Evolutionary conservation across 1,284 basidiomycete species (phyloP), one percentile per base, ranked within the genome.

Genomic region (Laetiporus sulphureus): DNA sequence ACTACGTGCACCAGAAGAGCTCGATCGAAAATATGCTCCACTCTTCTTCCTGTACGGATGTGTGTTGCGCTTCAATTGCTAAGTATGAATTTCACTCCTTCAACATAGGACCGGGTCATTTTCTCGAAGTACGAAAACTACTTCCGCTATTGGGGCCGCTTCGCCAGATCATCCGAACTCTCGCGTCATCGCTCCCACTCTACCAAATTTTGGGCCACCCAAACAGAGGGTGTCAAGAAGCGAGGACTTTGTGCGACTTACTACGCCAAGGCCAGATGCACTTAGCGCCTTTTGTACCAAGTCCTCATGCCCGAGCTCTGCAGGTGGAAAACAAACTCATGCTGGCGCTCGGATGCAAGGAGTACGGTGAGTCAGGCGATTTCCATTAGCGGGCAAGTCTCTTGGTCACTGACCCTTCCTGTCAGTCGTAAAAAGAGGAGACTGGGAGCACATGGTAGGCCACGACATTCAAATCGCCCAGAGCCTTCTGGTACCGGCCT

Each of bases 21-120:
- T 40, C 43, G 8, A 48, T 55, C 2, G 27, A 46, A 5, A 52
- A 57, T 24, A 71, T 71, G 0, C 68, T 73, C 25, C 72, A 0
- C 43, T 73, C 2, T 52, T 73, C 15, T 73, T 68, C 46, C 60
- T 68, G 4, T 71, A 73, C 16, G 71, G 71, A 18, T 73, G 71
- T 71, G 48, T 27, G 69, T 61, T 30, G 2, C 19, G 6, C 1
- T 31, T 5, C 23, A 33, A n/a, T n/a, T n/a, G n/a, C n/a, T n/a
- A n/a, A n/a, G n/a, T n/a, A n/a, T n/a, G 4, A 23, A 1, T 3
- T 21, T 40, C 10, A 35, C 37, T 15, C 1, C 1, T 12, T 42
- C 15, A 20, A 1, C 21, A 8, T 35, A 66, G 64, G 65, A 69
- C 71, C 70, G 1, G 70, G 71, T 4, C 64, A 64, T 44, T 72